Conservation (phyloP, 345 rosid species). For the Gossypium rotundifolium region DNA sequence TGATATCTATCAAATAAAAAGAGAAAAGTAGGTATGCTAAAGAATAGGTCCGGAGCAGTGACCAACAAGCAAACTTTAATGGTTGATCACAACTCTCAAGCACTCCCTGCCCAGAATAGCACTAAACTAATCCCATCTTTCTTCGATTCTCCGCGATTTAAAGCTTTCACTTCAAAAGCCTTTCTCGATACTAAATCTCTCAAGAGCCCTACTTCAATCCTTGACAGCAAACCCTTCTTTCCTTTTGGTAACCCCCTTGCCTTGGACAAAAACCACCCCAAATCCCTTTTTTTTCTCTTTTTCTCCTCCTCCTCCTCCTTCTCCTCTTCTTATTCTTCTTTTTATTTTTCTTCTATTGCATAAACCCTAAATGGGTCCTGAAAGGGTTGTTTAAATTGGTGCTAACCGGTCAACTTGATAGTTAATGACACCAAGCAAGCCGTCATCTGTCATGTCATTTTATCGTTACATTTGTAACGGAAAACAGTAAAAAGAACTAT, state of each 20-base stretch:
- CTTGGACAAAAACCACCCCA: slow-evolving; percentile 24
- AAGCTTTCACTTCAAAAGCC: slow-evolving; percentile 38
- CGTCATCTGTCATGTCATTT: too few species aligned
- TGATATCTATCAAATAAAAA: background rate
- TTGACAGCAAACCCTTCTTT: slow-evolving; percentile 40
- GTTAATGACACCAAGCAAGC: too few species aligned
- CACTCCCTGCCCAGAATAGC: slow-evolving; percentile 25
- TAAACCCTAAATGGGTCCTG: too few species aligned
- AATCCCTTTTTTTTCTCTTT: slow-evolving; percentile 2
- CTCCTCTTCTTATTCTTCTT: too few species aligned
- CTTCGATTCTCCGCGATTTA: slow-evolving; percentile 48
- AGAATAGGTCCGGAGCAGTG: slow-evolving; percentile 43
- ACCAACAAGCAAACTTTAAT: slow-evolving; percentile 50
- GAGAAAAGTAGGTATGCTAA: slow-evolving; percentile 30
- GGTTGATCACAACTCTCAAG: slow-evolving; percentile 44
- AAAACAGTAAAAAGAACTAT: rapidly evolving
- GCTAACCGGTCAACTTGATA: too few species aligned
- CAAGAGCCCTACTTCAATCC: slow-evolving; percentile 55
- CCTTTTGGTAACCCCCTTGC: slow-evolving; percentile 27
- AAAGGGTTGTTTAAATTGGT: too few species aligned
- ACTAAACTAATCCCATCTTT: slow-evolving; percentile 27
- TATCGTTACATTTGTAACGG: too few species aligned
- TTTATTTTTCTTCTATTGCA: too few species aligned
- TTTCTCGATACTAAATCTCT: slow-evolving; percentile 37
- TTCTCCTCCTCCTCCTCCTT: too few species aligned